Base-by-base conservation (phyloP, 768 basidiomycete species). In the Lactifluus pinguis region DNA sequence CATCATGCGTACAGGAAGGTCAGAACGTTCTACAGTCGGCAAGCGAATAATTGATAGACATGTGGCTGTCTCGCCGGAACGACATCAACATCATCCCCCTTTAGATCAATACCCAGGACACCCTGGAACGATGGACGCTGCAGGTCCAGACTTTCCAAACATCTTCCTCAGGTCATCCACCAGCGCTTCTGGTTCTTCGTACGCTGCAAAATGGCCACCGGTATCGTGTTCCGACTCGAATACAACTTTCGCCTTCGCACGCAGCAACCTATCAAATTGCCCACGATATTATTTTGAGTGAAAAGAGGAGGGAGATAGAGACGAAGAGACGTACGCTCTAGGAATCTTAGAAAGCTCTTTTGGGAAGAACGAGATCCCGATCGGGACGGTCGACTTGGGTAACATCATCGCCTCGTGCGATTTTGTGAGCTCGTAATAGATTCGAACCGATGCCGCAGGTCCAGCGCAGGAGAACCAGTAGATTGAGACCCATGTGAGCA, bases 391-490 rank as follows among this genome's bases (percentile, higher is more conserved):
- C n/a, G 8, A 21, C 17, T 17, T 19, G 39, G 4, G n/a, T 15
- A 57, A 11, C 32, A 6, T 34, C 2, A 6, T 34, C 32, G 2
- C 25, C 25, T 25, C 25, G 25, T 25, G 25, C 25, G 25, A 25
- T 25, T 25, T 25, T 2, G 25, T 25, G 25, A 25, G 25, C 66
- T 86, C 85, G 65, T 79, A 84, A 68, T 85, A 86, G 19, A 84
- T 83, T 13, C 83, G 74, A 8, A 79, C 21, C 0, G 84, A 79
- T 0, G 84, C 81, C 2, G 82, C 75, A 6, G 85, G 83, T 0
- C 83, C 83, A 0, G 78, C 74, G 10, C 78, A 76, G 7, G 83
- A 84, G 70, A 85, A 83, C 74, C 76, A 79, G 66, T 80, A 83
- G 11, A 83, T 73, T 2, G 81, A 83, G 21, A 83, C 68, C 83